phyloP scores from a whole-genome alignment of 345 rosid species.

The Garcia nutans region DNA sequence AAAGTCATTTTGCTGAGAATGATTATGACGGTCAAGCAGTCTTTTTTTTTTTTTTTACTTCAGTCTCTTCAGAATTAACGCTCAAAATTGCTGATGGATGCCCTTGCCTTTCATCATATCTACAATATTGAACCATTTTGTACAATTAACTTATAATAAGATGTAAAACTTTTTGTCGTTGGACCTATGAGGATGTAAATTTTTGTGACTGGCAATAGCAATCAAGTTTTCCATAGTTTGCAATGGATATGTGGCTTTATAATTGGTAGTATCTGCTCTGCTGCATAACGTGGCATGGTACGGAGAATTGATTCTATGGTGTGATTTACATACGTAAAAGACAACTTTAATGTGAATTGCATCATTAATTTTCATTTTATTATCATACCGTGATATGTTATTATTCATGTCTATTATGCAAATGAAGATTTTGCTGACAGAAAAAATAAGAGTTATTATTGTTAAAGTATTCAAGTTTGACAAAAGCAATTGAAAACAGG shows the following conservation, averaged over 20 bases:
- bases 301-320: no score
- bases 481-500: constrained; percentile 15
- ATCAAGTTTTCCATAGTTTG: neutral
- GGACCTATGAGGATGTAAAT: neutral
- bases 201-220: neutral
- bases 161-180: neutral
- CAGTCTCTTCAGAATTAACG: neutral
- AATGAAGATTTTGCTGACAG: neutral
- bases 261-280: neutral
- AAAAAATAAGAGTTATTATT: neutral
- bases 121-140: neutral
- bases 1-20: neutral
- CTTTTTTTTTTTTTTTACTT: neutral
- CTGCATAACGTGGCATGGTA: neutral
- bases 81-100: neutral
- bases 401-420: neutral
- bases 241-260: neutral
- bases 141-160: neutral
- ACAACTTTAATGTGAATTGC: no score
- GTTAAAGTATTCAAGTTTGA: neutral
- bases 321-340: no score
- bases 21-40: neutral
- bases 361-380: no score
- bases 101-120: neutral
- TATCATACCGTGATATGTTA: neutral